Conservation (phyloP, 352 stramenopile species). For the Elongisporangium prolatum region DNA sequence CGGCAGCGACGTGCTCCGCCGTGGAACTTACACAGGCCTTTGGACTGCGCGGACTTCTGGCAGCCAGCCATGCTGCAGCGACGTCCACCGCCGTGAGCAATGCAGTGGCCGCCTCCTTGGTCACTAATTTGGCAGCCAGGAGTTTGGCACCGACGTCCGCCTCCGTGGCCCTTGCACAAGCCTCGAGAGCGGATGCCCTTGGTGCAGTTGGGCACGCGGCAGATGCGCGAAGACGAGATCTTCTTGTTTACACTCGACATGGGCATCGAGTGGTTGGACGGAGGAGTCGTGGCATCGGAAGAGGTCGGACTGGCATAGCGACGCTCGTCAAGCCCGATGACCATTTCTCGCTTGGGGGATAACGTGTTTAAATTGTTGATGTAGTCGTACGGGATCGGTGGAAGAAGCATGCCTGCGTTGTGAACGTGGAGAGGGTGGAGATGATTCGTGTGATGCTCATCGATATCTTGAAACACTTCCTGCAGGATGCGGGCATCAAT, state of each 20-base stretch:
- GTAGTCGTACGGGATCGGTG: neutral
- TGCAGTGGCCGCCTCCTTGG: conserved; percentile 82
- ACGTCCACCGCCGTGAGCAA: conserved; percentile 63
- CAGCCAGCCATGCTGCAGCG: conserved; percentile 64
- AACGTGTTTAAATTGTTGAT: neutral
- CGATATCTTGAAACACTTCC: conserved; percentile 12
- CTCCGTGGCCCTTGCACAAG: conserved; percentile 82
- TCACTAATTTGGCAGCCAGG: conserved; percentile 80
- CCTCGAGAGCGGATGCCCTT: conserved; percentile 80
- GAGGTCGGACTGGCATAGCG: conserved; percentile 3
- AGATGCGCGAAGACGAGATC: conserved; percentile 65
- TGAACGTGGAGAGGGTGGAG: neutral
- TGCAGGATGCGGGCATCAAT: conserved; percentile 12
- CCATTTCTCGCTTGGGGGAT: neutral
- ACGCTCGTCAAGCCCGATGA: neutral
- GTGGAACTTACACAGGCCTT: conserved; percentile 81
- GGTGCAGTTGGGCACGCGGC: conserved; percentile 66
- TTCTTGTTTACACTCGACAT: conserved; percentile 39
- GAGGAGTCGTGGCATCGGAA: conserved; percentile 6
- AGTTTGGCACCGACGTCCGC: conserved; percentile 70
- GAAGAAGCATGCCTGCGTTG: neutral
- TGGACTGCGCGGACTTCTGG: conserved; percentile 77
- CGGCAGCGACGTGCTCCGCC: conserved; percentile 72
- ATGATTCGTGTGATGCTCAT: conserved; percentile 1
- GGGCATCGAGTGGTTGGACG: conserved; percentile 21